phyloP scores from a whole-genome alignment of 140 eudicot genomes.

The Anethum foeniculum region DNA sequence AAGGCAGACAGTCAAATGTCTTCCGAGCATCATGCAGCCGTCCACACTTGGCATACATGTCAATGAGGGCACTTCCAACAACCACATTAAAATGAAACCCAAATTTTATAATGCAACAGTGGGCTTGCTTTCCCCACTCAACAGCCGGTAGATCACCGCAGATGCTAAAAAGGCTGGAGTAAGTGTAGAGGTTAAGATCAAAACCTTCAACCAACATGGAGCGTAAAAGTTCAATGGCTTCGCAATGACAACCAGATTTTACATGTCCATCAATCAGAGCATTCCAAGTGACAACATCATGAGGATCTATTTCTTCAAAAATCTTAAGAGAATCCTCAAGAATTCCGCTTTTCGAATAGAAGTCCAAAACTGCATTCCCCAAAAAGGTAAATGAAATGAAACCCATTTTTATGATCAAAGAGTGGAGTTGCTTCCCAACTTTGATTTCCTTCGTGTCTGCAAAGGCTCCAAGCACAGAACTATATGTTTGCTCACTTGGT shows the following conservation, averaged over 20 bases:
- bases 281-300: constrained; percentile 60
- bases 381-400: constrained; percentile 37
- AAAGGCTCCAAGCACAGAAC: constrained; percentile 54
- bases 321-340: constrained; percentile 30
- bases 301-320: constrained; percentile 43
- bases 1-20: constrained; percentile 42
- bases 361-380: constrained; percentile 54
- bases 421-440: constrained; percentile 50
- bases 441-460: constrained; percentile 23
- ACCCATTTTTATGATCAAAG: constrained; percentile 49
- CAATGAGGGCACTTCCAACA: constrained; percentile 60
- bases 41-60: constrained; percentile 84
- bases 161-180: constrained; percentile 56
- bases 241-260: constrained; percentile 24
- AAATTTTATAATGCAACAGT: constrained; percentile 45
- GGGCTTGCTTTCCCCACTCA: constrained; percentile 84
- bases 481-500: constrained; percentile 58
- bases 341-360: constrained; percentile 40
- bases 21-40: constrained; percentile 39
- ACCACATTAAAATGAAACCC: constrained; percentile 43
- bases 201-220: constrained; percentile 46
- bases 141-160: constrained; percentile 67
- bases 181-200: constrained; percentile 49
- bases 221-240: constrained; percentile 34
- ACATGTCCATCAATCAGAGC: constrained; percentile 49